phyloP scores from a whole-genome alignment of 108 stramenopile genomes.

The Cylindrotheca closterium region DNA sequence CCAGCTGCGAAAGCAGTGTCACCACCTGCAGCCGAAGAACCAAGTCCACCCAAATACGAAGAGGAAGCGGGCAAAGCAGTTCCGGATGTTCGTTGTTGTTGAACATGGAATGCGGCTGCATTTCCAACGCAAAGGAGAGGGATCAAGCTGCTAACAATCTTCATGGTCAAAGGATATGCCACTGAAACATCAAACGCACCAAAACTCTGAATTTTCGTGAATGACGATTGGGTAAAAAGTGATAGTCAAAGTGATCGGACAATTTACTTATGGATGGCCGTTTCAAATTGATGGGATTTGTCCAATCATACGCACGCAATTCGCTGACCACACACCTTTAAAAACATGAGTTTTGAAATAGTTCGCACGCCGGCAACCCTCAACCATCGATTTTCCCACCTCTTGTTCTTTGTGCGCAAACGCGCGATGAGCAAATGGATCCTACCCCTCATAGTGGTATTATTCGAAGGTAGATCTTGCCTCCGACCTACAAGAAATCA shows the following conservation, averaged over 20 bases:
- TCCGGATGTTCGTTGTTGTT: neutral
- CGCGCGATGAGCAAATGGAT: too few species aligned
- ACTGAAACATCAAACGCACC: too few species aligned
- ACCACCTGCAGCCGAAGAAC: neutral
- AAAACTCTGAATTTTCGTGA: neutral
- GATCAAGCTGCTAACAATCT: slow-evolving; percentile 7
- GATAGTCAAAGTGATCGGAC: neutral
- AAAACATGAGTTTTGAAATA: neutral
- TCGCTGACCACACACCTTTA: neutral
- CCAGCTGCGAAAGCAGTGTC: neutral
- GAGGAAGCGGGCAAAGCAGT: neutral
- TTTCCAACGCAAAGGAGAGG: neutral
- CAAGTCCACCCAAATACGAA: neutral
- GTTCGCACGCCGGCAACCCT: too few species aligned
- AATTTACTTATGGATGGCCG: neutral
- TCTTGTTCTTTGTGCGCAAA: too few species aligned
- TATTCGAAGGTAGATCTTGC: too few species aligned
- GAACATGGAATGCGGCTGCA: slow-evolving; percentile 5
- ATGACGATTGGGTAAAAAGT: neutral
- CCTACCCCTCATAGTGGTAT: too few species aligned
- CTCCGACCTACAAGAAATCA: too few species aligned
- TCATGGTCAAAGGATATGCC: slow-evolving; percentile 5
- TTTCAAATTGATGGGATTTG: neutral
- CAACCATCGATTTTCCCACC: too few species aligned
- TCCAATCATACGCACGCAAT: neutral